Base-by-base conservation (phyloP, 441 rosid species). In the Codiaeum variegatum region DNA sequence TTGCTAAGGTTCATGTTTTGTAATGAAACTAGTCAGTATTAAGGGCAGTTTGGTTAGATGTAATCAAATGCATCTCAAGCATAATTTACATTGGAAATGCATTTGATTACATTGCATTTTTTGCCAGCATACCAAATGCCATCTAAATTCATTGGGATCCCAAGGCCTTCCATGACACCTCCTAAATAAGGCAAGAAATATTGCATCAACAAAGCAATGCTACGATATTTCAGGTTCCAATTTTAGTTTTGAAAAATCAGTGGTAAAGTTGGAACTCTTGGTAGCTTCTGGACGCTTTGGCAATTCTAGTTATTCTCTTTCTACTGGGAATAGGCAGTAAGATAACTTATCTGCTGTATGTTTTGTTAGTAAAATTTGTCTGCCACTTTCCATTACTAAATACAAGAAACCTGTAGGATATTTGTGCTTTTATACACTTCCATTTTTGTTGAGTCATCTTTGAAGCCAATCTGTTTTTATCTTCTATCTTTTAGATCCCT, bases 401-500 rank as follows among this genome's bases (percentile, higher is more conserved):
- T 62, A 69, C 70, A 52, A 21, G 44, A 29, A 34, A 36, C 49
- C 11, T 32, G 21, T 1, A 16, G 4, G 29, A 18, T 15, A 55
- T 23, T 5, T 31, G 5, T 52, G 19, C 36, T 24, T 15, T 16
- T 36, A 6, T 36, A 5, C 8, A 16, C 24, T 23, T 46, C 38
- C 28, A 23, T 16, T 9, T 9, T 56, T 15, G 23, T 66, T 19
- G 38, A 18, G 5, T 46, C 29, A 28, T 23, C n/a, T 60, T 10
- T 7, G 49, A 58, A 71, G 68, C 47, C 67, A 56, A 67, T 70
- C 36, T 64, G 55, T 65, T 75, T 42, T 11, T 47, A 51, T 70
- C 65, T 66, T 74, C 18, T 34, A 13, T 59, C 76, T 56, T 70
- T 71, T 81, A 92, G 99, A 90, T 92, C 78, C 98, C 99, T 7